Percentiles rank a stretch among this genome's conserved stretches.
phyloP scores from a whole-genome alignment of 176 grass and related monocot genomes.

The Juncus inflexus region DNA sequence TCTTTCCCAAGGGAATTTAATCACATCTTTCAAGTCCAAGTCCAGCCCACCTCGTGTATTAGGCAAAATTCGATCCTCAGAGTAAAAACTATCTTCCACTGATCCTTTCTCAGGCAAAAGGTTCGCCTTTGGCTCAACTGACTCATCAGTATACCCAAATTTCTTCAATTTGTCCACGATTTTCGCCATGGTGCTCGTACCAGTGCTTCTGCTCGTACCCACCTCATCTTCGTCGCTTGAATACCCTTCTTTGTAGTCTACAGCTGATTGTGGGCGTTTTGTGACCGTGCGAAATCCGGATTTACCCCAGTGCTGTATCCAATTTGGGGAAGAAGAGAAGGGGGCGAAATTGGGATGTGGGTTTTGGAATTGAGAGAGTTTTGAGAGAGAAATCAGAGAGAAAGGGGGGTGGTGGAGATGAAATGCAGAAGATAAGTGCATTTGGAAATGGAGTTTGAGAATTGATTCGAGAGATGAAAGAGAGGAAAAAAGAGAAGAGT shows the following conservation, averaged over 20 bases:
- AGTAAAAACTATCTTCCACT: constrained; percentile 78
- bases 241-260: constrained; percentile 63
- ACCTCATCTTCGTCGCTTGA: constrained; percentile 59
- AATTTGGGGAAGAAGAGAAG: constrained; percentile 38
- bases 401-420: constrained; percentile 48
- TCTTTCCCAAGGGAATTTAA: constrained; percentile 84
- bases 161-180: constrained; percentile 72
- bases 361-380: background rate
- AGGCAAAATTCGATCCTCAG: constrained; percentile 72
- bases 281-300: constrained; percentile 24
- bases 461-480: background rate
- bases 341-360: constrained; percentile 12
- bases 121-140: constrained; percentile 19
- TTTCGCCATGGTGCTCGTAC: constrained; percentile 68
- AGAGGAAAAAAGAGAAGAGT: background rate
- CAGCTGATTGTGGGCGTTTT: constrained; percentile 21
- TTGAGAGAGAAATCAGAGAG: constrained; percentile 17
- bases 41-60: constrained; percentile 52
- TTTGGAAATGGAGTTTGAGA: constrained; percentile 24
- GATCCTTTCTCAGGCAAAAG: constrained; percentile 55
- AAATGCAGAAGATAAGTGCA: constrained; percentile 44
- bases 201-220: constrained; percentile 54
- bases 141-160: constrained; percentile 54
- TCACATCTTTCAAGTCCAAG: constrained; percentile 31
- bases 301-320: constrained; percentile 35